Evolutionary conservation across 83 land plant genomes (phyloP).

Genomic region (Thuja plicata): DNA sequence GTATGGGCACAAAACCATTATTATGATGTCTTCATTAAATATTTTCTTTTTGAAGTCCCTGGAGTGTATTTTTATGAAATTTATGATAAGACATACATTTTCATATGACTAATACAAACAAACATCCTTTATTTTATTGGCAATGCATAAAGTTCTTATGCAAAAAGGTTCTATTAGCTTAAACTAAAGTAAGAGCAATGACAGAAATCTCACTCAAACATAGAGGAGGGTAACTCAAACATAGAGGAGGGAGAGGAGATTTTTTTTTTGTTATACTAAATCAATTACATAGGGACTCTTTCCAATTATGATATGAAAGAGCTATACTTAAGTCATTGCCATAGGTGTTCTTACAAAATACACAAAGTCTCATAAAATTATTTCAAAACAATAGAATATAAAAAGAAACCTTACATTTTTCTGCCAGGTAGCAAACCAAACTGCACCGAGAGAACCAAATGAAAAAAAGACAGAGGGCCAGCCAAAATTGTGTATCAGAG

Average conservation of each 20-base stretch:
- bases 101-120: neutral
- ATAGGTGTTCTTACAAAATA: neutral
- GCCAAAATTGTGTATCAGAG: conserved; percentile 81
- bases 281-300: neutral
- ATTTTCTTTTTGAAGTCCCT: neutral
- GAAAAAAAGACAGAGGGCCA: conserved; percentile 99
- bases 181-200: neutral
- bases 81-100: neutral
- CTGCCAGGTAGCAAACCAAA: conserved; percentile 92
- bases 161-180: neutral
- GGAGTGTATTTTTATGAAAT: neutral
- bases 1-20: neutral
- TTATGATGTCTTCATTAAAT: neutral
- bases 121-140: neutral
- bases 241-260: neutral
- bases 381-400: neutral
- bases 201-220: neutral
- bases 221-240: neutral
- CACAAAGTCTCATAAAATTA: neutral
- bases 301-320: neutral
- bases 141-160: neutral
- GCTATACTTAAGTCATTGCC: neutral
- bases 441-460: conserved; percentile 93
- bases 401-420: conserved; percentile 61
- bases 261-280: neutral